Evolutionary conservation across 768 basidiomycete genomes (phyloP).

Genomic region (Termitomyces sp.): DNA sequence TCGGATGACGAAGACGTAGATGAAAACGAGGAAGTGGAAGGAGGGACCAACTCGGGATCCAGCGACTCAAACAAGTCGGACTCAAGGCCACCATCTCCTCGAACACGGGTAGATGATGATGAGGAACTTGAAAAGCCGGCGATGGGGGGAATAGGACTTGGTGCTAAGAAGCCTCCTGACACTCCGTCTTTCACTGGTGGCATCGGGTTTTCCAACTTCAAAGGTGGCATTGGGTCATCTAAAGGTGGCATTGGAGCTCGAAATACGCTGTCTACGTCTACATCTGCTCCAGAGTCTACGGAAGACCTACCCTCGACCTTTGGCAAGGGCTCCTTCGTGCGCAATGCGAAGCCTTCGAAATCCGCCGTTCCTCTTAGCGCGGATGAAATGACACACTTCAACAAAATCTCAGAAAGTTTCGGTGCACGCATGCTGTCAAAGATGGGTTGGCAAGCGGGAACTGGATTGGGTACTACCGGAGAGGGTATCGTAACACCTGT

Average conservation of each 20-base stretch:
- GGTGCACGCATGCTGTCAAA: conserved; percentile 90
- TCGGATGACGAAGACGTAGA: conserved; percentile 30
- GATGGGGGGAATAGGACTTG: conserved; percentile 40
- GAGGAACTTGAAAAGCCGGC: conserved; percentile 31
- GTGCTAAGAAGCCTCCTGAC: conserved; percentile 5
- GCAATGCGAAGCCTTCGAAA: conserved; percentile 41
- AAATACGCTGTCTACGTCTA: conserved; percentile 16
- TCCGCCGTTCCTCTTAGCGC: conserved; percentile 50
- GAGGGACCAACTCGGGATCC: conserved; percentile 14
- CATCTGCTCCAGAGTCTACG: conserved; percentile 8
- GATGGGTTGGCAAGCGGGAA: conserved; percentile 90
- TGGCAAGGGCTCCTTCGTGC: conserved; percentile 43
- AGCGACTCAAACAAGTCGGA: conserved; percentile 39
- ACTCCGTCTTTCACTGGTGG: conserved; percentile 14
- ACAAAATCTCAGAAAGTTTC: conserved; percentile 66
- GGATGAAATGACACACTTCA: conserved; percentile 76
- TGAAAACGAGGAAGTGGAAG: conserved; percentile 17
- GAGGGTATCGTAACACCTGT: conserved; percentile 87
- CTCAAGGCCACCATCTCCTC: conserved; percentile 48
- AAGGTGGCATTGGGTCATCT: conserved; percentile 28
- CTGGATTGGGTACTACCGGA: conserved; percentile 67
- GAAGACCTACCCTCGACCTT: conserved; percentile 37
- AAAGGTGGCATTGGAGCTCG: conserved; percentile 30
- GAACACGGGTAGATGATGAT: conserved; percentile 48
- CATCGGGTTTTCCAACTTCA: conserved; percentile 31